Percentiles rank a stretch among this genome's conserved stretches.
Evolutionary conservation across 2,329 filamentous ascomycete species (phyloP).

Genomic region (Trichoderma pleuroti): DNA sequence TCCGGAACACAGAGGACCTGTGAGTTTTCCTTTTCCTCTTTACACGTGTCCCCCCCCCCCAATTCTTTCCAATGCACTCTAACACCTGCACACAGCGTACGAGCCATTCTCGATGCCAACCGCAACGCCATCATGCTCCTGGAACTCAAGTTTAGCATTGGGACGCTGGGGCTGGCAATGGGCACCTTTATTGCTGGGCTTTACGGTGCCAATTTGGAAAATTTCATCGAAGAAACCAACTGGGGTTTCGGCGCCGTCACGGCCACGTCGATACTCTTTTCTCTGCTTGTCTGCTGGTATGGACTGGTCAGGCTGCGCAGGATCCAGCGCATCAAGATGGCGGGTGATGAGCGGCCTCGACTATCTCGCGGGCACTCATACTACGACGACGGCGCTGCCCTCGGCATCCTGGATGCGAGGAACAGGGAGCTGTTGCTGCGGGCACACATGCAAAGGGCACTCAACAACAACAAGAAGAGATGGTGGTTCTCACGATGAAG

Average conservation of each 20-base stretch:
- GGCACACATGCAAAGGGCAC: constrained; percentile 48
- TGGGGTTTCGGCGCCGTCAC: constrained; percentile 80
- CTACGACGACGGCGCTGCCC: constrained; percentile 44
- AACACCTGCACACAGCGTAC: constrained; percentile 61
- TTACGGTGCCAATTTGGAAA: constrained; percentile 99
- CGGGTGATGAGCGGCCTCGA: constrained; percentile 40
- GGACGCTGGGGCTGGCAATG: constrained; percentile 88
- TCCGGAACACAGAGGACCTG: constrained; percentile 98
- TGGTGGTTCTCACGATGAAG: constrained; percentile 25
- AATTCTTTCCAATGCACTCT: neutral
- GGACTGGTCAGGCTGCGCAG: constrained; percentile 79
- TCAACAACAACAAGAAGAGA: constrained; percentile 37
- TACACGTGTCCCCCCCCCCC: neutral
- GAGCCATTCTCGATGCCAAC: constrained; percentile 95
- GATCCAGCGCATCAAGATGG: constrained; percentile 88
- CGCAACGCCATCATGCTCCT: constrained; percentile 97
- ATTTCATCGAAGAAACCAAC: constrained; percentile 93
- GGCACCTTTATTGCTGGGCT: constrained; percentile 95
- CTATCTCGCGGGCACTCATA: constrained; percentile 41
- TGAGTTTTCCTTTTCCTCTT: constrained; percentile 44
- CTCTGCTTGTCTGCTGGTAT: constrained; percentile 75
- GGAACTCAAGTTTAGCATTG: constrained; percentile 93
- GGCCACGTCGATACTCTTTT: constrained; percentile 65
- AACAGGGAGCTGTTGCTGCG: constrained; percentile 54
- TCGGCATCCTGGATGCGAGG: constrained; percentile 50